phyloP scores from a whole-genome alignment of 2,329 filamentous ascomycete genomes.

The Rhinocladiella similis region DNA sequence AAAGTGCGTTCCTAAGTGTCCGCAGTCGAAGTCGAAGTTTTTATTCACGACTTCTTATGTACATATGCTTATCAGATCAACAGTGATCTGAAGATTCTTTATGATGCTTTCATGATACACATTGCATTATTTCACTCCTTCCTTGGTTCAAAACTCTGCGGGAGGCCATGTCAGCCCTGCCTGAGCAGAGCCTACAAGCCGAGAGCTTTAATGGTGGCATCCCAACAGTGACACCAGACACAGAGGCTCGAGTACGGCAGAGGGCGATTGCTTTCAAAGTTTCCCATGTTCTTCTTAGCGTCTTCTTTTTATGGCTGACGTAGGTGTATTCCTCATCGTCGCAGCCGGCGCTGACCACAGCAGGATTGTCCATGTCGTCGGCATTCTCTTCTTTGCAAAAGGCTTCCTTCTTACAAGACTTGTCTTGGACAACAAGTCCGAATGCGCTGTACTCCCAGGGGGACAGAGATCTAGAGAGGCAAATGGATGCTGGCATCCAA shows the following conservation, averaged over 20 bases:
- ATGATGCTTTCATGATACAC: not conserved
- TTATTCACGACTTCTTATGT: not conserved
- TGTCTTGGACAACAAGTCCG: conserved; percentile 74
- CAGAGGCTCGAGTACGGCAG: conserved; percentile 14
- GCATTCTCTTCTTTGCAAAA: conserved; percentile 89
- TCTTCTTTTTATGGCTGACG: conserved; percentile 30
- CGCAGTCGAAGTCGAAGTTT: not conserved
- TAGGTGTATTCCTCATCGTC: not conserved
- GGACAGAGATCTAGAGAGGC: conserved; percentile 43
- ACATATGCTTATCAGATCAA: not conserved
- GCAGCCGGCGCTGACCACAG: conserved; percentile 9
- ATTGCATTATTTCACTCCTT: not conserved
- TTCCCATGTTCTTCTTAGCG: conserved; percentile 26
- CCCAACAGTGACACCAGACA: not conserved
- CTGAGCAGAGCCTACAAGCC: conserved; percentile 9
- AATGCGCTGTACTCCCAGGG: conserved; percentile 65
- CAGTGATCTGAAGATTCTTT: not conserved
- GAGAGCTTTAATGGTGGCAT: conserved; percentile 6
- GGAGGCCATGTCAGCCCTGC: conserved; percentile 19
- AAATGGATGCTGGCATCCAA: conserved; percentile 92
- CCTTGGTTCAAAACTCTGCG: not conserved
- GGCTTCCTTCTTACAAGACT: conserved; percentile 90
- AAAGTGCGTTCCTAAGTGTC: not conserved
- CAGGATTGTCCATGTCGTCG: conserved; percentile 71
- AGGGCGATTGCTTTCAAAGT: conserved; percentile 29